Conservation (phyloP, 2,329 filamentous ascomycete species). For the Aureobasidium sp. region DNA sequence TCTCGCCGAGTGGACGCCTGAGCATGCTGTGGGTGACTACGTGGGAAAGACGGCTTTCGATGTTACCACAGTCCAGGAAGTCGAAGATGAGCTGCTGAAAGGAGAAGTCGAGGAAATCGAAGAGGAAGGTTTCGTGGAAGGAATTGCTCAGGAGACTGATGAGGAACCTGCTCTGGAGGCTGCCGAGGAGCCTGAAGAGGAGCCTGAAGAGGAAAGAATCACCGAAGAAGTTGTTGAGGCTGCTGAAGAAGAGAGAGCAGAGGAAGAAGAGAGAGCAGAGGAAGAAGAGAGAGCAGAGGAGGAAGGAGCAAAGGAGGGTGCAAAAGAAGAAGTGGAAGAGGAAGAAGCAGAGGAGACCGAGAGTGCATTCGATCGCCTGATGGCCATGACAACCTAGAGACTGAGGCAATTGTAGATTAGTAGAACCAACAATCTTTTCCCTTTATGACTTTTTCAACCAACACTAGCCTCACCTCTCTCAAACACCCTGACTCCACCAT, state of each 20-base stretch:
- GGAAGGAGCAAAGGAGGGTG: neutral
- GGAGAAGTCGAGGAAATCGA: neutral
- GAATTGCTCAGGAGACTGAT: neutral
- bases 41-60: neutral
- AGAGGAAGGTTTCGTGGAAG: neutral
- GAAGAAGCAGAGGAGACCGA: neutral
- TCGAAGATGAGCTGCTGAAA: neutral
- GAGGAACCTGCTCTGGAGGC: neutral
- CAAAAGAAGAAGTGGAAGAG: neutral
- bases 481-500: slow-evolving; percentile 76
- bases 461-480: slow-evolving; percentile 56
- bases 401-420: neutral
- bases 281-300: neutral
- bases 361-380: neutral
- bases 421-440: neutral
- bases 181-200: neutral
- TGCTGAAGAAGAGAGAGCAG: neutral
- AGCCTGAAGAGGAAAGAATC: neutral
- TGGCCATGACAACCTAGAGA: neutral
- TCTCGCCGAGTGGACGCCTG: neutral
- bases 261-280: neutral
- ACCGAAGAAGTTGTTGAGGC: neutral
- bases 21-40: neutral
- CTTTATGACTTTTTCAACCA: neutral
- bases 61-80: neutral